phyloP scores from a whole-genome alignment of 257 asterid genomes.

The Nicotiana noctiflora region DNA sequence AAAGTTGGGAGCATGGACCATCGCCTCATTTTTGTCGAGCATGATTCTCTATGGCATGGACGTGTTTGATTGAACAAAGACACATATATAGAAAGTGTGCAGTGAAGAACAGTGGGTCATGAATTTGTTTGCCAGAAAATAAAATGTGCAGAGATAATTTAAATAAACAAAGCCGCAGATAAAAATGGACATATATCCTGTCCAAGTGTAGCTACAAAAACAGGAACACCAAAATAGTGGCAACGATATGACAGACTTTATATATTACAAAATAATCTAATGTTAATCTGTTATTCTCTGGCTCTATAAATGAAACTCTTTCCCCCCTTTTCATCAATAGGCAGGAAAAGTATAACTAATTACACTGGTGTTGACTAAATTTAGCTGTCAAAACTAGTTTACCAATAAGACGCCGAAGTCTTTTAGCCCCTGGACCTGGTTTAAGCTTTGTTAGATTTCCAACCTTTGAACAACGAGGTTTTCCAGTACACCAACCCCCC shows the following conservation, averaged over 20 bases:
- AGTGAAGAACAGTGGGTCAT: not conserved
- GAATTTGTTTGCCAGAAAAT: not conserved
- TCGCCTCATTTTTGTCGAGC: too few relatives aligned
- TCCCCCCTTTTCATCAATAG: conserved; percentile 3
- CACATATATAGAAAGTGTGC: too few relatives aligned
- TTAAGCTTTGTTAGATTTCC: conserved; percentile 42
- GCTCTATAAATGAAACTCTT: conserved; percentile 3
- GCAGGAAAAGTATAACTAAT: conserved; percentile 26
- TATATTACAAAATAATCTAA: conserved; percentile 4
- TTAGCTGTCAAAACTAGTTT: conserved; percentile 28
- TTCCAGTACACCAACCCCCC: conserved; percentile 88
- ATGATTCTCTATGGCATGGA: too few relatives aligned
- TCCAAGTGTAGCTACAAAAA: not conserved
- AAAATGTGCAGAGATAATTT: not conserved
- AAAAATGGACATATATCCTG: not conserved
- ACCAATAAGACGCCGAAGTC: conserved; percentile 58
- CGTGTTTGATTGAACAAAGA: too few relatives aligned
- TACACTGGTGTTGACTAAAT: conserved; percentile 45
- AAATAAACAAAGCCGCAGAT: not conserved
- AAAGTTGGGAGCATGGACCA: not conserved
- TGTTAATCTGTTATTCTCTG: not conserved
- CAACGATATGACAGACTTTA: not conserved
- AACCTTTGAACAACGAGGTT: conserved; percentile 64
- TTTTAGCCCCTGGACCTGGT: conserved; percentile 67
- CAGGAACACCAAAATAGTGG: conserved; percentile 1